Evolutionary conservation across 768 basidiomycete species (phyloP), one percentile per base, ranked within the genome.

Genomic region (Termitomyces titanicus): DNA sequence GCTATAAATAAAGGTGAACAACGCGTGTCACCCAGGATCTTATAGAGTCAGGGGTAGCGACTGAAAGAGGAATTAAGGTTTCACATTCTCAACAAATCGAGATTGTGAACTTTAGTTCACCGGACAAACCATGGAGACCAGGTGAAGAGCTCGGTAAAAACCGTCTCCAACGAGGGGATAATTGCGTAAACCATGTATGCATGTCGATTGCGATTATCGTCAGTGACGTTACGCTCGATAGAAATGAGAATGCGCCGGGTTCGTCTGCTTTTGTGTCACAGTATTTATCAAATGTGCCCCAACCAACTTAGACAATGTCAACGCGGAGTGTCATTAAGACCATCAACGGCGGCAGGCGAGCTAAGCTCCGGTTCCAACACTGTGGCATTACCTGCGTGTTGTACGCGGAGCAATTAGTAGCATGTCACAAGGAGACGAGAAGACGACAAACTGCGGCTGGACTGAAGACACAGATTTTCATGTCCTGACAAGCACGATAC

Each of bases 191-290:
- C 40, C 40, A 6, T 50, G 27, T 15, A 43, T 44, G 49, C 29
- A 51, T 40, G 56, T 54, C 48, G 45, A 62, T 53, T 57, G 46
- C 60, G 56, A 61, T 59, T 51, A 58, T 57, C 57, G 43, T 45
- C 18, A 25, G 47, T 63, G 65, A 66, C 60, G 61, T 63, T 63
- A 66, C 54, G 58, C 44, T 54, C 55, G 49, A 64, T 61, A 57
- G 34, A 57, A 53, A 58, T 57, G 50, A 42, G 55, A 52, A 59
- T 56, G 33, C n/a, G 53, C n/a, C n/a, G 54, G 47, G 9, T 48
- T 40, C n/a, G 33, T 42, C 46, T 53, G 22, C 29, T 43, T n/a
- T 55, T 47, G 49, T 34, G 44, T 38, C n/a, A 25, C 25, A 25
- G 43, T 46, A 31, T 50, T 40, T 44, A 39, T 46, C 34, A 44